Conservation (phyloP, 164 flowering plant species). For the Santalum album region DNA sequence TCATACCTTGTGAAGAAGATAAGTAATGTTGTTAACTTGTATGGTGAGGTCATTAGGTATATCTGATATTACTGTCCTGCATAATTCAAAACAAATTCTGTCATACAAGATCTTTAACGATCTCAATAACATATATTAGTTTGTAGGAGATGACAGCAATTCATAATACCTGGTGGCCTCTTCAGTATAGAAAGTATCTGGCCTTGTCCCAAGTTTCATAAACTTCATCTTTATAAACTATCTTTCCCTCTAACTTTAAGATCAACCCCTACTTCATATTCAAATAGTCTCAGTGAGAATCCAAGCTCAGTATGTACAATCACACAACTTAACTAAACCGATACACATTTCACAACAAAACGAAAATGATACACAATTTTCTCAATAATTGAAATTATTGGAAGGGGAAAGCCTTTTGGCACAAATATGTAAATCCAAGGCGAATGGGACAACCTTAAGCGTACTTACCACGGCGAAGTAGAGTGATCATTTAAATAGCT, state of each 20-base stretch:
- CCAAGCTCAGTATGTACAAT: no score
- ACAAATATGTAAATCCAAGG: no score
- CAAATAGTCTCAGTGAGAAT: no score
- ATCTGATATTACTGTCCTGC: conserved; percentile 64
- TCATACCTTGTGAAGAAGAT: conserved; percentile 72
- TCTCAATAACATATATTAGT: background rate
- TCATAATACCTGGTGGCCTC: conserved; percentile 62
- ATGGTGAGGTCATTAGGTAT: conserved; percentile 58
- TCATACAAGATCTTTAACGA: background rate
- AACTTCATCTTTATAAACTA: conserved; percentile 61
- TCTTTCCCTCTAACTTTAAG: conserved; percentile 5
- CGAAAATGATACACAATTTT: no score
- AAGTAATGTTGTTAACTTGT: conserved; percentile 46
- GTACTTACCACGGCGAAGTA: no score
- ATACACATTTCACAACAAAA: no score
- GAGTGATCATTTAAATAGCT: no score
- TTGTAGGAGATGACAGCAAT: background rate
- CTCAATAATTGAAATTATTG: no score
- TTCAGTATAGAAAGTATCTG: conserved; percentile 77
- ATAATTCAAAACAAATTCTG: background rate
- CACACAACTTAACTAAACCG: no score
- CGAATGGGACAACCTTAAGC: no score
- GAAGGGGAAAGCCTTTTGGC: no score
- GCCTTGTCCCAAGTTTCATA: conserved; percentile 83
- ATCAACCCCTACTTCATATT: background rate